Percentiles rank a stretch among this genome's conserved stretches.
These are phyloP conservation scores for Uromyces viciae-fabae DNA, from an alignment of 1,284 basidiomycete genomes.

Conservation along the genomic window DNA sequence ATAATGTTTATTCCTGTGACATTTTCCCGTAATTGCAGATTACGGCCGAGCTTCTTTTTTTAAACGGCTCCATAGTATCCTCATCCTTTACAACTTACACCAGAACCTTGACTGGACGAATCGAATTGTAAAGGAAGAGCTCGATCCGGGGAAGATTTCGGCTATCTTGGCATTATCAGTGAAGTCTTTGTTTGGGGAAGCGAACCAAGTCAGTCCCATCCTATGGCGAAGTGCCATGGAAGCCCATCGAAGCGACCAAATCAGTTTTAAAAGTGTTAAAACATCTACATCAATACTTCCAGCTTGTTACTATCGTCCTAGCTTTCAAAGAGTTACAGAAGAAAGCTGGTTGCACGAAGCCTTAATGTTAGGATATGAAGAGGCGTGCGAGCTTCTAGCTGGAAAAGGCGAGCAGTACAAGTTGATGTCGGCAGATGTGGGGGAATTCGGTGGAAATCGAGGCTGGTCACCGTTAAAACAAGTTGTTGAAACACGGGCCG, in stretches of 20 bases:
- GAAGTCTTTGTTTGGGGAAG: conserved; percentile 45
- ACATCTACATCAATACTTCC: conserved; percentile 5
- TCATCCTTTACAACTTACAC: conserved; percentile 48
- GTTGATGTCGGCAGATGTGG: conserved; percentile 11
- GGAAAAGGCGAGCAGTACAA: not conserved
- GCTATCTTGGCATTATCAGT: conserved; percentile 46
- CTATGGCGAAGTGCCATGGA: conserved; percentile 46
- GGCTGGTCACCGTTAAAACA: conserved; percentile 48
- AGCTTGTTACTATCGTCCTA: not conserved
- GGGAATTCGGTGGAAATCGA: conserved; percentile 18
- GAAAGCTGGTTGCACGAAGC: conserved; percentile 48
- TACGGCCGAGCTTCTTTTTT: conserved; percentile 44
- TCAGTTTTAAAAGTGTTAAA: conserved; percentile 5
- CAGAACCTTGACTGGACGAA: conserved; percentile 47
- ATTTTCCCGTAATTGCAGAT: conserved; percentile 17
- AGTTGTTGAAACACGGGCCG: conserved; percentile 47
- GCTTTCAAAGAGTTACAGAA: not conserved
- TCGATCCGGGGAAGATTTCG: conserved; percentile 45
- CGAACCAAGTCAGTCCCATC: conserved; percentile 43
- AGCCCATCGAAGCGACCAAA: conserved; percentile 45
- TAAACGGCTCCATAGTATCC: conserved; percentile 47
- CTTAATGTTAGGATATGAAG: conserved; percentile 46
- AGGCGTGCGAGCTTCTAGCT: conserved; percentile 42
- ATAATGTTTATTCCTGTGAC: not conserved
- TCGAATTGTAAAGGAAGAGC: conserved; percentile 9